Base-by-base conservation (phyloP, 768 basidiomycete species). In the Tylopilus balloui region DNA sequence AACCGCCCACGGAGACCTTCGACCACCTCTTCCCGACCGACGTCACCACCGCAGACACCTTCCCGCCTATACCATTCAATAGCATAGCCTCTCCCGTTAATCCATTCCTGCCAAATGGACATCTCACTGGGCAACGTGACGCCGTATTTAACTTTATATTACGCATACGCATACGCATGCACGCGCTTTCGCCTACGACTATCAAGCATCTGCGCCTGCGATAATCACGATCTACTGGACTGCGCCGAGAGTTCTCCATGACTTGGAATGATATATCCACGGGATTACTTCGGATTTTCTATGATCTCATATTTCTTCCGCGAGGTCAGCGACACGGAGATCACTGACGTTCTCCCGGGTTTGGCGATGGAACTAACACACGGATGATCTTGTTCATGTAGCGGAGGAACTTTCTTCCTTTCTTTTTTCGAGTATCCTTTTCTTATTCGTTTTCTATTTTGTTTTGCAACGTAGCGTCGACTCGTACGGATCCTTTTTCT, bases 61-160 rank as follows among this genome's bases (percentile, higher is more conserved):
- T 67, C 66, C 5, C 63, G 59, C 35, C 57, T 69, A 50, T 67
- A 66, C 45, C 66, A 67, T 36, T 65, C 67, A 15, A 54, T 67
- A 63, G 65, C 67, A 59, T 67, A 67, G 40, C 45, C 37, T 15
- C 15, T n/a, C 34, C 23, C 45, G 31, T 17, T 62, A 61, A 57
- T 65, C 36, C 36, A 14, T 47, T 38, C 32, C n/a, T 20, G 32
- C 48, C 45, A 58, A 65, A 66, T 49, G 3, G 47, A 47, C 51
- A 24, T 37, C 23, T 47, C 53, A 23, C 19, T 15, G 56, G 55
- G 49, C 51, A 28, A 41, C 23, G 29, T 48, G 41, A 44, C 32
- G 51, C 47, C 47, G 42, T 25, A 51, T 44, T 20, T 68, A 69
- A 58, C 50, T 61, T n/a, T n/a, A n/a, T 69, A 68, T 69, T 41